A percentile compares a stretch with the other conserved stretches of the same genome.
These are phyloP conservation scores for Arctium minus DNA, from an alignment of 129 eudicot genomes.

Conservation along the genomic window DNA sequence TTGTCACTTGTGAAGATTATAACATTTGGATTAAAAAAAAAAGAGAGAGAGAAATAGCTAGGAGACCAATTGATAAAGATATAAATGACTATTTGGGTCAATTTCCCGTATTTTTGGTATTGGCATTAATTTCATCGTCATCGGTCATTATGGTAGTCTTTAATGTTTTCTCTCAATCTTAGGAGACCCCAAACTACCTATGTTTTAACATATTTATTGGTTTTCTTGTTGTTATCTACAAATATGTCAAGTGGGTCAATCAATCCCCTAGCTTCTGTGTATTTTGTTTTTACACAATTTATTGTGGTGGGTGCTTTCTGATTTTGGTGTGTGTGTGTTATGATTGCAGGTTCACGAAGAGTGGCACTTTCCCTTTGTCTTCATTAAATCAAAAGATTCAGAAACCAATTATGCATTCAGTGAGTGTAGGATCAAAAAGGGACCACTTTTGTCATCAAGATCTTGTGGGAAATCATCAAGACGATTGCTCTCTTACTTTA, in stretches of 20 bases:
- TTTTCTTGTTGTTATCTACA: constrained; percentile 39
- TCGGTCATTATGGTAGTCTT: constrained; percentile 18
- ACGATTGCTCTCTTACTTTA: constrained; percentile 38
- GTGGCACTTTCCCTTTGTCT: constrained; percentile 26
- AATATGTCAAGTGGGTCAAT: constrained; percentile 25
- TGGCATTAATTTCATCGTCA: constrained; percentile 15
- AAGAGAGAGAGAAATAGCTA: no score
- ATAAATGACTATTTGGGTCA: no score
- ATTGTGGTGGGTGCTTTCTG: constrained; percentile 23
- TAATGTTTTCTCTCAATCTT: constrained; percentile 19
- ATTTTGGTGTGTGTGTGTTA: constrained; percentile 8
- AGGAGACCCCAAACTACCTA: constrained; percentile 5
- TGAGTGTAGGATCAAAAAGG: constrained; percentile 30
- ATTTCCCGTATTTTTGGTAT: neutral
- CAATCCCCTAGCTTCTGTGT: constrained; percentile 15
- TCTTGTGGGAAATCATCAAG: constrained; percentile 13
- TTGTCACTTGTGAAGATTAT: no score
- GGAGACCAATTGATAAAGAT: no score
- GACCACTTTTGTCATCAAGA: constrained; percentile 27
- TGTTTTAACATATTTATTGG: constrained; percentile 8
- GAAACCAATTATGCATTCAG: constrained; percentile 16
- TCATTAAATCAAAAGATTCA: constrained; percentile 32
- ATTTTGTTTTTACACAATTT: constrained; percentile 23
- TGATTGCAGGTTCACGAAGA: constrained; percentile 32
- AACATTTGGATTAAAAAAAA: no score